Evolutionary conservation across 768 basidiomycete species (phyloP).

Genomic region (Leccinum variicolor): DNA sequence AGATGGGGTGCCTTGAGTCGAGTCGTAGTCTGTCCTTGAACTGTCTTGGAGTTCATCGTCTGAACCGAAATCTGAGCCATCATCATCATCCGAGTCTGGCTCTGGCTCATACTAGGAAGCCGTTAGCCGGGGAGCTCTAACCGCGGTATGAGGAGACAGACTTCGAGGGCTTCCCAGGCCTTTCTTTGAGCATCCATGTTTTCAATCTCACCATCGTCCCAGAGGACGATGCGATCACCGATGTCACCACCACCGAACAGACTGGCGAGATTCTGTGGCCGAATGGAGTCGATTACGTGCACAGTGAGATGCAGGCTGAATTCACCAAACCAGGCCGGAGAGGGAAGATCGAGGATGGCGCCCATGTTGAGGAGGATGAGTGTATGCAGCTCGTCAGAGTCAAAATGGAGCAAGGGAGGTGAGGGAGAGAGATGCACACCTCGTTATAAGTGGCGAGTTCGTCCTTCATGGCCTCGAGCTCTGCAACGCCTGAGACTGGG

Average conservation of each 20-base stretch:
- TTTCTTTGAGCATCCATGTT: slow-evolving; percentile 66
- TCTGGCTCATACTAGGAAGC: slow-evolving; percentile 70
- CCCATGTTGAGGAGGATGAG: slow-evolving; percentile 93
- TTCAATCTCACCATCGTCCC: slow-evolving; percentile 88
- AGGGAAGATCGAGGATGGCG: slow-evolving; percentile 77
- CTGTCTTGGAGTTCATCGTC: slow-evolving; percentile 45
- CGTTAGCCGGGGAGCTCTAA: slow-evolving; percentile 5
- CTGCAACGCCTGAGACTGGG: slow-evolving; percentile 82
- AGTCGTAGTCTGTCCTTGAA: slow-evolving; percentile 39
- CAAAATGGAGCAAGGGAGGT: neutral
- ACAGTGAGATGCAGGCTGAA: slow-evolving; percentile 61
- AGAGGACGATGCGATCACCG: slow-evolving; percentile 75
- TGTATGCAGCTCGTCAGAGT: slow-evolving; percentile 64
- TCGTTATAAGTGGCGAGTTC: slow-evolving; percentile 66
- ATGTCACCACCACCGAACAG: slow-evolving; percentile 71
- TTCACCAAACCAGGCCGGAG: slow-evolving; percentile 72
- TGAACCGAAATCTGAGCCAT: slow-evolving; percentile 42
- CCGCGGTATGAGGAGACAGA: slow-evolving; percentile 34
- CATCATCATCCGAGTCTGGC: slow-evolving; percentile 62
- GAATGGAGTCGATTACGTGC: slow-evolving; percentile 92
- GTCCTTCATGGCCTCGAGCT: slow-evolving; percentile 62
- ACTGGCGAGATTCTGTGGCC: slow-evolving; percentile 86
- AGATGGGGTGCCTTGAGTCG: slow-evolving; percentile 33
- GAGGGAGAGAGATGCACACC: slow-evolving; percentile 37
- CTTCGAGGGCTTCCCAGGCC: slow-evolving; percentile 84